A percentile compares a stretch with the other conserved stretches of the same genome.
Conservation (phyloP, 139 green algal species). For the Zygnema circumcarinatum region DNA sequence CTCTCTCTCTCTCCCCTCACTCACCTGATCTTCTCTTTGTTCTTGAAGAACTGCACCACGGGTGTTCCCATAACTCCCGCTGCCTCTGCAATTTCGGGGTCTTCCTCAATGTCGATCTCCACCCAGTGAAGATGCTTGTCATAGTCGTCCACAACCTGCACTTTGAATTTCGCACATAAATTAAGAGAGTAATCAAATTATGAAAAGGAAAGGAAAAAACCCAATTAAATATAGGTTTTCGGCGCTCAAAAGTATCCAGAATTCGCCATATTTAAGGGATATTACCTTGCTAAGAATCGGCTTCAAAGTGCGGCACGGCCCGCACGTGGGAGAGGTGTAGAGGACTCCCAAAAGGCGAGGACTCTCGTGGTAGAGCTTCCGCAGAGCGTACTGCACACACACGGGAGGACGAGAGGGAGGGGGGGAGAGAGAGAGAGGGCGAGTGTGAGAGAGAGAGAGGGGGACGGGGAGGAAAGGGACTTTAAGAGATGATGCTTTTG, state of each 20-base stretch:
- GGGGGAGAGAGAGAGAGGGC: slow-evolving; percentile 3
- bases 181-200: background rate
- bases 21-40: slow-evolving; percentile 81
- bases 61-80: slow-evolving; percentile 90
- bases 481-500: too few relatives aligned
- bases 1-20: too few relatives aligned
- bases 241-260: too few relatives aligned
- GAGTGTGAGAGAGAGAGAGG: slow-evolving; percentile 3
- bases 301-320: slow-evolving; percentile 89
- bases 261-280: too few relatives aligned
- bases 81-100: slow-evolving; percentile 87
- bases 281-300: slow-evolving; percentile 89
- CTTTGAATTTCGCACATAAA: too few relatives aligned
- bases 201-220: slow-evolving; percentile 3
- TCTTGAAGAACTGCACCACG: slow-evolving; percentile 91
- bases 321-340: slow-evolving; percentile 86
- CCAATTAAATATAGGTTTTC: background rate
- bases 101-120: slow-evolving; percentile 92
- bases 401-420: background rate
- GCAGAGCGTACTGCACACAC: slow-evolving; percentile 84
- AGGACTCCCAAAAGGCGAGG: slow-evolving; percentile 83
- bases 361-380: slow-evolving; percentile 97
- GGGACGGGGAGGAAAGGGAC: background rate
- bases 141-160: slow-evolving; percentile 64
- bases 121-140: slow-evolving; percentile 78